Evolutionary conservation across 148 eudicot species (phyloP).

Genomic region (Rhododendron simsii): DNA sequence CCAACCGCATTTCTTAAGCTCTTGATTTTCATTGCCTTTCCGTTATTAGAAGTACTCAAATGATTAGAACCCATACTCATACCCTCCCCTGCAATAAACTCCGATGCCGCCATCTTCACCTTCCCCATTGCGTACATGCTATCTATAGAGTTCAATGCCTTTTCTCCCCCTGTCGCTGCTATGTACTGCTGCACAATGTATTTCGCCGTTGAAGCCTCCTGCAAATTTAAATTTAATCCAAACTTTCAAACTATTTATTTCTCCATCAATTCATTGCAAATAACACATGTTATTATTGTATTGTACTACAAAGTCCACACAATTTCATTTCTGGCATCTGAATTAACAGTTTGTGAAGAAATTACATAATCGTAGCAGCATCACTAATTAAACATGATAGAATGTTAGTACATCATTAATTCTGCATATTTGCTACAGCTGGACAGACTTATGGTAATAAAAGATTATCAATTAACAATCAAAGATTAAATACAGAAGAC

Average conservation of each 20-base stretch:
- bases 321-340: not conserved
- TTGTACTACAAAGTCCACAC: not conserved
- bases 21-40: slow-evolving; percentile 24
- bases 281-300: not conserved
- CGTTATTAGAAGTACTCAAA: slow-evolving; percentile 22
- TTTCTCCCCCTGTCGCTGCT: slow-evolving; percentile 87
- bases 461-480: not conserved
- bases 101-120: slow-evolving; percentile 76
- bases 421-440: not conserved
- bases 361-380: not conserved
- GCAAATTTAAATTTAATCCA: not conserved
- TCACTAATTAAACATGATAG: not conserved
- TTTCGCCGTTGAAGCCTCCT: slow-evolving; percentile 94
- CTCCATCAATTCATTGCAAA: not conserved
- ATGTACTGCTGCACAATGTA: slow-evolving; percentile 92
- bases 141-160: slow-evolving; percentile 63
- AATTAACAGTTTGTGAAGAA: not conserved
- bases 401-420: not conserved
- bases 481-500: not conserved
- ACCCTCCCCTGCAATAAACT: slow-evolving; percentile 47
- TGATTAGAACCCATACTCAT: slow-evolving; percentile 9
- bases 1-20: slow-evolving; percentile 44
- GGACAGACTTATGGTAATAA: not conserved
- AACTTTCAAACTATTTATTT: not conserved
- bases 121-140: slow-evolving; percentile 94